Base-by-base conservation (phyloP, 768 basidiomycete species). In the Kwoniella pini region DNA sequence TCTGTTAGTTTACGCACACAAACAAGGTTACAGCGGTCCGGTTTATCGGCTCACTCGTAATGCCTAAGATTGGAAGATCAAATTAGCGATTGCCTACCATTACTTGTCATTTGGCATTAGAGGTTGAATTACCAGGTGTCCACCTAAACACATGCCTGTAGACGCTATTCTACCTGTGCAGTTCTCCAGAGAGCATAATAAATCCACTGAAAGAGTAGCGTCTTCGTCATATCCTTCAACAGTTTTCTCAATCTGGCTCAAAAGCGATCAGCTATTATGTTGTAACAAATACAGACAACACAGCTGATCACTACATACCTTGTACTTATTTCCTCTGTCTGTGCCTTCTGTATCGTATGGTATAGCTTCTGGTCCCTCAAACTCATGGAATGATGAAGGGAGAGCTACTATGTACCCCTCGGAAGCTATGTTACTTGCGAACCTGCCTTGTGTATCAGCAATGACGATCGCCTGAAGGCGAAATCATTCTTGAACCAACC, bases 191-290 rank as follows among this genome's bases (percentile, higher is more conserved):
- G 86, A 85, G 30, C 75, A 72, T 21, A 98, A 81, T 7, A 94
- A 80, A 74, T 96, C 90, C 55, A 95, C 79, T 0, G 90, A 79
- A 17, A 90, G 82, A 0, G 83, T 87, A 0, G 88, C 86, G 75
- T 98, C 95, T 87, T 94, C 91, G 64, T 97, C 88, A 64, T 93
- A 97, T 1, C 88, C 91, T 46, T 84, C 84, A 0, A 97, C 80
- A 33, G 85, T 84, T 82, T 98, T 98, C 80, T 93, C 88, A 26
- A 90, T 83, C 93, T 95, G 65, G 42, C 22, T 2, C 10, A 6
- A 33, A 21, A 19, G 27, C 12, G n/a, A 21, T 51, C 49, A 49
- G 56, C 36, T 27, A 36, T n/a, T 19, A 13, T 12, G 19, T 40
- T 17, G n/a, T n/a, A n/a, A n/a, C n/a, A n/a, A n/a, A 26, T 27